Conservation (phyloP, 257 asterid species). For the Solanum appendiculatum region DNA sequence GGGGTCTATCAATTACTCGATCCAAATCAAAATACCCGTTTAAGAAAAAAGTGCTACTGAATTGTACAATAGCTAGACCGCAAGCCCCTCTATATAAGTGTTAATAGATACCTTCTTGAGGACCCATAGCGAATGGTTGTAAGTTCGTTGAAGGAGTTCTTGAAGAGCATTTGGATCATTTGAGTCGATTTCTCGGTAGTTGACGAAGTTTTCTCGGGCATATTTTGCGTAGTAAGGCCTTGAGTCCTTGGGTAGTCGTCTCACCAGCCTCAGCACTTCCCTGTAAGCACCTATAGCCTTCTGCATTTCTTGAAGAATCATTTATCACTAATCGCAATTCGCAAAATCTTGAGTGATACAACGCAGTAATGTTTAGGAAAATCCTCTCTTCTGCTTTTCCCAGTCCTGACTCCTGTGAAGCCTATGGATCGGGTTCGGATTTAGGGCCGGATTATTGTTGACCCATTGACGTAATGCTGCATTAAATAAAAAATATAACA, state of each 20-base stretch:
- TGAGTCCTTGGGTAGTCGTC: constrained; percentile 66
- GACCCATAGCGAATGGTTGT: constrained; percentile 75
- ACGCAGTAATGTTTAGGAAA: background rate
- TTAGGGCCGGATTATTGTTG: background rate
- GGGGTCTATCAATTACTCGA: background rate
- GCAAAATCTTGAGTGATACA: background rate
- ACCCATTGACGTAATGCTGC: background rate
- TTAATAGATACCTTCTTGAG: constrained; percentile 42
- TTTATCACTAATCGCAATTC: background rate
- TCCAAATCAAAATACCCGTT: background rate
- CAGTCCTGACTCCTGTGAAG: background rate
- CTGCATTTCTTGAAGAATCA: constrained; percentile 38
- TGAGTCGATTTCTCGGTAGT: constrained; percentile 65
- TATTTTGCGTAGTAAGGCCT: constrained; percentile 76
- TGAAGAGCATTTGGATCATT: constrained; percentile 31
- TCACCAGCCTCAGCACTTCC: constrained; percentile 78
- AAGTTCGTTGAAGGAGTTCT: constrained; percentile 72
- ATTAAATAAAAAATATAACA: no score
- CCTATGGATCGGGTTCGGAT: background rate
- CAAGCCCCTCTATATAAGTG: background rate
- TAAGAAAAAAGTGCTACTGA: background rate
- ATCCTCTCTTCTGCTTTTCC: background rate
- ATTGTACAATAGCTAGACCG: background rate
- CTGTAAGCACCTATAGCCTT: constrained; percentile 74
- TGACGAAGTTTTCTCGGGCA: constrained; percentile 95